These are phyloP conservation scores for Halenospora varia DNA, from an alignment of 495 filamentous ascomycete species.

Conservation along the genomic window DNA sequence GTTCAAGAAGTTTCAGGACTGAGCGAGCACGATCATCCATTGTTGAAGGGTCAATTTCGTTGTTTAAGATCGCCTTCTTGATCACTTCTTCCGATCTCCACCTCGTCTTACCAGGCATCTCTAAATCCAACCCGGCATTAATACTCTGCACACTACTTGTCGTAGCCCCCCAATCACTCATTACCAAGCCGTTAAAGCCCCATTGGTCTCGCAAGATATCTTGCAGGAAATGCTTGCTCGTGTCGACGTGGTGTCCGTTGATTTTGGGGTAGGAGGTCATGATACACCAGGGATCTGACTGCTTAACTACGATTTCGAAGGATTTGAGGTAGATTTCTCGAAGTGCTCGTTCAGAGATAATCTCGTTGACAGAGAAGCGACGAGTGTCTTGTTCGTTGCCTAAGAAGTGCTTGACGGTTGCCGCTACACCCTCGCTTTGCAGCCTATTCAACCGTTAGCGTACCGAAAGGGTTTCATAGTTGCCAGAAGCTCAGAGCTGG, in stretches of 20 bases:
- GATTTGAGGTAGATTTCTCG: conserved; percentile 72
- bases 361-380: conserved; percentile 60
- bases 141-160: conserved; percentile 45
- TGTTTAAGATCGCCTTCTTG: conserved; percentile 41
- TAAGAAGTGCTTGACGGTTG: conserved; percentile 74
- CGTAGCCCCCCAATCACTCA: conserved; percentile 54
- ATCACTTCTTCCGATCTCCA: conserved; percentile 37
- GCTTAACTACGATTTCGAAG: conserved; percentile 63
- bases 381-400: conserved; percentile 73
- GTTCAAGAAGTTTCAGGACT: conserved; percentile 43
- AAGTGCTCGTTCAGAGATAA: conserved; percentile 63
- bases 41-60: conserved; percentile 39
- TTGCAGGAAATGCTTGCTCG: conserved; percentile 47
- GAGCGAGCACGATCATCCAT: conserved; percentile 47
- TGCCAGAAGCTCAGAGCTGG: no score
- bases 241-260: conserved; percentile 51
- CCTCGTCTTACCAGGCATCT: conserved; percentile 55
- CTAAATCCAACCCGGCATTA: conserved; percentile 53
- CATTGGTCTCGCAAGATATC: conserved; percentile 55
- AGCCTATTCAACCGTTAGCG: no score
- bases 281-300: conserved; percentile 56
- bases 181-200: conserved; percentile 49
- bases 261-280: conserved; percentile 67
- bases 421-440: conserved; percentile 61
- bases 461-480: no score